phyloP scores from a whole-genome alignment of 2,329 filamentous ascomycete species.

The Piedraia hortae region DNA sequence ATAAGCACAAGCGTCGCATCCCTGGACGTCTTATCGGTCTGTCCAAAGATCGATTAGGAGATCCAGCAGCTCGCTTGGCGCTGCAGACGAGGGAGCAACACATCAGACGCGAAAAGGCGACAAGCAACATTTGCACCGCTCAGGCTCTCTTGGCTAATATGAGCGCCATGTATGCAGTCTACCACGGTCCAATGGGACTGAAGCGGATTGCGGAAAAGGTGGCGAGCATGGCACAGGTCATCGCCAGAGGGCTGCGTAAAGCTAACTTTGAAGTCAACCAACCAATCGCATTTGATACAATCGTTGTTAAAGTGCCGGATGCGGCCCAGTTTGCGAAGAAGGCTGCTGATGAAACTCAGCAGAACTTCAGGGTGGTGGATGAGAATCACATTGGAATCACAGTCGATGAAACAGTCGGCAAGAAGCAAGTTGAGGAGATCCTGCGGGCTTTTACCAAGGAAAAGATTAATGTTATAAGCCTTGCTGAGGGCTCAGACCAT shows the following conservation, averaged over 20 bases:
- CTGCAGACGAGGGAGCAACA: constrained; percentile 89
- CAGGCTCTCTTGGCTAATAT: constrained; percentile 88
- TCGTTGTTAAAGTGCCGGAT: constrained; percentile 30
- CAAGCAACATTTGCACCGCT: constrained; percentile 89
- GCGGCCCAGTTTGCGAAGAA: constrained; percentile 22
- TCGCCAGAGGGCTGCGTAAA: constrained; percentile 24
- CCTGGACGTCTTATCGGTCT: constrained; percentile 74
- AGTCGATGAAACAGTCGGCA: constrained; percentile 44
- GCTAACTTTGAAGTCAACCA: constrained; percentile 23
- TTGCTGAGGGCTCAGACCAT: constrained; percentile 10
- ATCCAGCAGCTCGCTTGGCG: constrained; percentile 55
- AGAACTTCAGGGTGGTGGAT: constrained; percentile 37
- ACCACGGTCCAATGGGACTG: constrained; percentile 66
- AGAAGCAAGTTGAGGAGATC: constrained; percentile 28
- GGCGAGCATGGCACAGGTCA: constrained; percentile 39
- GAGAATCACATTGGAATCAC: constrained; percentile 41
- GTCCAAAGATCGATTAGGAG: constrained; percentile 68
- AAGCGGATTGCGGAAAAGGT: constrained; percentile 59
- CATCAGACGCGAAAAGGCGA: constrained; percentile 85
- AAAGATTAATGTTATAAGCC: constrained; percentile 10
- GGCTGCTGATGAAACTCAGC: constrained; percentile 23
- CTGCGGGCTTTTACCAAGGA: constrained; percentile 27
- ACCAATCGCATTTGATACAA: constrained; percentile 42
- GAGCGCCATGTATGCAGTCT: constrained; percentile 81
- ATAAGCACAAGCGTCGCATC: constrained; percentile 84